A percentile compares a stretch with the other conserved stretches of the same genome.
phyloP scores from a whole-genome alignment of 441 rosid genomes.

The Gossypium lobatum region DNA sequence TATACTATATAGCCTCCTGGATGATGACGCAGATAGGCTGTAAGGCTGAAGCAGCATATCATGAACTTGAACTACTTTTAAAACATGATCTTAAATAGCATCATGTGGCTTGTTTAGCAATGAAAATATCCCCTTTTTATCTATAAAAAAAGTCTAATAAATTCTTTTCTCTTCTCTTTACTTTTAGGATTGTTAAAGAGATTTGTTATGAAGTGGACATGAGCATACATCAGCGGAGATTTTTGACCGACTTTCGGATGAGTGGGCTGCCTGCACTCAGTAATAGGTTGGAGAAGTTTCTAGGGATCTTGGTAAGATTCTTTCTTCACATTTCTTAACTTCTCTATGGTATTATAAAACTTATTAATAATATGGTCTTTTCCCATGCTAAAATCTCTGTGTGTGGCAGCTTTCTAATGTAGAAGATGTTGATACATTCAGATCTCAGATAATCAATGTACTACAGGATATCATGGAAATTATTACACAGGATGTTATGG shows the following conservation, averaged over 20 bases:
- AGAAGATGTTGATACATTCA: slow-evolving; percentile 37
- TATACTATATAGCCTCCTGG: slow-evolving; percentile 58
- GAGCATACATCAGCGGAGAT: slow-evolving; percentile 42
- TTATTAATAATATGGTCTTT: neutral
- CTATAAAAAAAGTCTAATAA: slow-evolving; percentile 14
- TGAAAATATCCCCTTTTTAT: slow-evolving; percentile 8
- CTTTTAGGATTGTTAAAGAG: slow-evolving; percentile 43
- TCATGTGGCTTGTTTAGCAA: neutral
- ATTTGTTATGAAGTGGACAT: slow-evolving; percentile 50
- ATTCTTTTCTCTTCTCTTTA: slow-evolving; percentile 14
- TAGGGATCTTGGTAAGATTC: slow-evolving; percentile 56
- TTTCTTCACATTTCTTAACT: slow-evolving; percentile 12
- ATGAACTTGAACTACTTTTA: slow-evolving; percentile 6
- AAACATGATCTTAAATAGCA: neutral
- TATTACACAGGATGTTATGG: slow-evolving; percentile 70
- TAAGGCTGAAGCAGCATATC: slow-evolving; percentile 27
- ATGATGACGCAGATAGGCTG: slow-evolving; percentile 63
- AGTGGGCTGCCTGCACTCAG: slow-evolving; percentile 74
- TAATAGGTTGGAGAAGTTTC: slow-evolving; percentile 76
- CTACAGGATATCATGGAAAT: slow-evolving; percentile 95
- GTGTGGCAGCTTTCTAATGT: slow-evolving; percentile 45
- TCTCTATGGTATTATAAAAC: neutral
- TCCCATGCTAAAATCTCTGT: neutral
- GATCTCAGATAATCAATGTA: slow-evolving; percentile 72
- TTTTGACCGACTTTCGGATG: slow-evolving; percentile 61